Conservation (phyloP, 345 rosid species). For the Melaleuca quinquenervia region DNA sequence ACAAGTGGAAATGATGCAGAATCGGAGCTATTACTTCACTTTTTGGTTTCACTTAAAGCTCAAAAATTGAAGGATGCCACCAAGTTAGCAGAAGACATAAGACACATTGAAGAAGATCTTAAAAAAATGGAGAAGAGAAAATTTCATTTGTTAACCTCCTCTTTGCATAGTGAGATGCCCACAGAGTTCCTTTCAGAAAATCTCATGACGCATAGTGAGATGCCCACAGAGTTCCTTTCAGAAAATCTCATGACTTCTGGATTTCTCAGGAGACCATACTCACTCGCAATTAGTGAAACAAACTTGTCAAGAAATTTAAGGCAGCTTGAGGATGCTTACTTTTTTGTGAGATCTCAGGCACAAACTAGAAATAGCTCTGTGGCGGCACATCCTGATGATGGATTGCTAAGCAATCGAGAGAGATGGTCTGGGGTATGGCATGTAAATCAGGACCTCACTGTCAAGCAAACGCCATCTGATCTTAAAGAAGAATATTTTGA, state of each 20-base stretch:
- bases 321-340: slow-evolving; percentile 74
- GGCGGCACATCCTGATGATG: slow-evolving; percentile 22
- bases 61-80: slow-evolving; percentile 54
- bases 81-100: slow-evolving; percentile 45
- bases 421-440: slow-evolving; percentile 19
- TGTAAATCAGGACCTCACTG: slow-evolving; percentile 15
- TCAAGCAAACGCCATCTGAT: slow-evolving; percentile 28
- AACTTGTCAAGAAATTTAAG: slow-evolving; percentile 47
- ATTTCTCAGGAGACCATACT: slow-evolving; percentile 1
- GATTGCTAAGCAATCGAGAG: slow-evolving; percentile 23
- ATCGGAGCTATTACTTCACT: slow-evolving; percentile 53
- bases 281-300: slow-evolving; percentile 22
- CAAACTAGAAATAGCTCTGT: slow-evolving; percentile 20
- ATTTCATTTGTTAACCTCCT: slow-evolving; percentile 15
- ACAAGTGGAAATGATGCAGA: slow-evolving; percentile 33
- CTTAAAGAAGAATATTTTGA: slow-evolving; percentile 56
- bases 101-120: slow-evolving; percentile 58
- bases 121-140: slow-evolving; percentile 53
- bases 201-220: slow-evolving; percentile 15
- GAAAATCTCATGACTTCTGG: slow-evolving; percentile 3
- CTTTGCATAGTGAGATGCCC: slow-evolving; percentile 10
- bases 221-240: slow-evolving; percentile 3
- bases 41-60: slow-evolving; percentile 47
- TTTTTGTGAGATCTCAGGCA: slow-evolving; percentile 54
- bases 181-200: slow-evolving; percentile 5